phyloP scores from a whole-genome alignment of 495 filamentous ascomycete genomes.

The Recurvomyces mirabilis region DNA sequence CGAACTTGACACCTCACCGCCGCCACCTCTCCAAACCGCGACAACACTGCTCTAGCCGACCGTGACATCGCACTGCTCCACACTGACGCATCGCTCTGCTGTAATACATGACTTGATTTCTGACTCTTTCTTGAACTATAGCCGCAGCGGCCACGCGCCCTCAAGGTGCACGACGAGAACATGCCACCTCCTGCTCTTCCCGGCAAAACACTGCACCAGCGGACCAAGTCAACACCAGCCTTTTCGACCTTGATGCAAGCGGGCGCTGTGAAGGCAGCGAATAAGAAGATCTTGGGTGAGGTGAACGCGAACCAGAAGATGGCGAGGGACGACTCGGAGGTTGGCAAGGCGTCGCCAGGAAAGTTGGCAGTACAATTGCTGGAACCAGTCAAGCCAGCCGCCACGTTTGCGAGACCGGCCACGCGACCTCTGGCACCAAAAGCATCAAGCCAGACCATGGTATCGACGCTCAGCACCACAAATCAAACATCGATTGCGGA shows the following conservation, averaged over 20 bases:
- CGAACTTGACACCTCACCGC: too few relatives aligned
- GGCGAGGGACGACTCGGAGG: constrained; percentile 39
- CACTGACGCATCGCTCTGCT: too few relatives aligned
- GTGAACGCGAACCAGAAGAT: constrained; percentile 59
- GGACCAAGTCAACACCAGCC: constrained; percentile 69
- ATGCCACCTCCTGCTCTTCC: constrained; percentile 47
- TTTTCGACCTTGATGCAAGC: constrained; percentile 45
- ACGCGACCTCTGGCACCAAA: constrained; percentile 13
- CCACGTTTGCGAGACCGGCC: constrained; percentile 12
- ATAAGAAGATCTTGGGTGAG: constrained; percentile 72
- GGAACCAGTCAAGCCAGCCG: constrained; percentile 17
- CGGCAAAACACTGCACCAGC: constrained; percentile 59
- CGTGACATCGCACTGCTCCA: too few relatives aligned
- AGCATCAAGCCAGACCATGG: constrained; percentile 6
- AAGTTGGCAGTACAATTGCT: constrained; percentile 22
- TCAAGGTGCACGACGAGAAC: constrained; percentile 63
- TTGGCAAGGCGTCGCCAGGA: constrained; percentile 36
- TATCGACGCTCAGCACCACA: constrained; percentile 7
- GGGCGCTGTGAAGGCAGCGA: constrained; percentile 51
- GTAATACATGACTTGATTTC: constrained; percentile 1
- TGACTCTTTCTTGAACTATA: constrained; percentile 28
- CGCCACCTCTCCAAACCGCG: not conserved
- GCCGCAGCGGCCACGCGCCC: constrained; percentile 61
- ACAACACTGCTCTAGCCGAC: not conserved
- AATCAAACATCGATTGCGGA: not conserved